Evolutionary conservation across 192 early-diverging fungal species (phyloP), one percentile per base, ranked within the genome.

Genomic region (Podila horticola): DNA sequence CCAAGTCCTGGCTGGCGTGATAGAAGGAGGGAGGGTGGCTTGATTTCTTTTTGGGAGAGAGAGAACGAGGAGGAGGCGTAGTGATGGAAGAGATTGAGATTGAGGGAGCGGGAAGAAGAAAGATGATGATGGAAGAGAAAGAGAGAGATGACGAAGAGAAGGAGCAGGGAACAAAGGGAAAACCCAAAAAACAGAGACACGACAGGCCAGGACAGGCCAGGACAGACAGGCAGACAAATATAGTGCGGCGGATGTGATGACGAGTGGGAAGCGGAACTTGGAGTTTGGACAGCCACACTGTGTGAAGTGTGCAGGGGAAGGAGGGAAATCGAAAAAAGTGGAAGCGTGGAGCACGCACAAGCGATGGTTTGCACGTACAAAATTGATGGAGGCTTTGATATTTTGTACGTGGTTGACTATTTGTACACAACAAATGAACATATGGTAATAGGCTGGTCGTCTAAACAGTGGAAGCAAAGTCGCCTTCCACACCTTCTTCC

Each of bases 401-500:
- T 34, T 34, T 7, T 12, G 41, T 45, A 45, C 41, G 41, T 45
- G 41, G 15, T 52, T 28, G 30, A 60, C 17, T 28, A 4, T 34
- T 6, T 34, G 6, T 6, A 34, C 33, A 34, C 33, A 34, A 5
- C 33, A 34, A 6, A n/a, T n/a, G n/a, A n/a, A n/a, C n/a, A n/a
- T n/a, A n/a, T n/a, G n/a, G n/a, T n/a, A n/a, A n/a, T n/a, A n/a
- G n/a, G n/a, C n/a, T n/a, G n/a, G n/a, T n/a, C n/a, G n/a, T n/a
- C 62, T 60, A 76, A 22, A 76, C 82, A 15, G 62, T 69, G 41
- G 76, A 59, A 20, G 75, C 61, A 79, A 87, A 86, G 58, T 86
- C 77, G 62, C 81, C 75, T 48, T 85, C 86, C 11, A 87, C 49
- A 48, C 70, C 71, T 65, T 86, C 84, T 58, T 88, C 83, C 69